A percentile compares a stretch with the other conserved stretches of the same genome.
Conservation (phyloP, 805 yeast genomes). For the Ascoidea rubescens region DNA sequence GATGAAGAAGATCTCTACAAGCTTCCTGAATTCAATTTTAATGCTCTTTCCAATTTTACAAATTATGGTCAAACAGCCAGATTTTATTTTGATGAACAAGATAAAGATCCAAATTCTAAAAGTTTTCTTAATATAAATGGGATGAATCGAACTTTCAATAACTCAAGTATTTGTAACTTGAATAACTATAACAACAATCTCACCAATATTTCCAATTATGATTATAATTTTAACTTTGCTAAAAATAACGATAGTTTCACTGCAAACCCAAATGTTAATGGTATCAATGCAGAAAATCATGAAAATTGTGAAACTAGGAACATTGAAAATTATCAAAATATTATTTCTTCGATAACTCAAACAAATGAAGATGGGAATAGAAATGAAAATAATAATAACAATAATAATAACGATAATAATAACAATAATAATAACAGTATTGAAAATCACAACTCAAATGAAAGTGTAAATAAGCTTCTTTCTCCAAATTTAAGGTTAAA, state of each 20-base stretch:
- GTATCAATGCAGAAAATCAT: constrained; percentile 22
- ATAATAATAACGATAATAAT: constrained; percentile 2
- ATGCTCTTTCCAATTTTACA: not conserved
- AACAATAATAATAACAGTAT: constrained; percentile 4
- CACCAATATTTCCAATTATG: not conserved
- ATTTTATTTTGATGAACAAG: constrained; percentile 7
- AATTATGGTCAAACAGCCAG: constrained; percentile 6
- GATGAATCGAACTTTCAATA: not conserved
- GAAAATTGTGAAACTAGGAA: constrained; percentile 27
- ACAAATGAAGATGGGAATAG: not conserved
- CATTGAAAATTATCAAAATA: constrained; percentile 7
- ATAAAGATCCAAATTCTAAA: not conserved
- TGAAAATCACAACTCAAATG: constrained; percentile 4
- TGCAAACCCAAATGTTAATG: constrained; percentile 12
- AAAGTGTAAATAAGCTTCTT: not conserved
- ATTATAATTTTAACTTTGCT: not conserved
- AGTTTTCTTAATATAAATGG: not conserved
- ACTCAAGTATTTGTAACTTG: not conserved
- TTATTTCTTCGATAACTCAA: not conserved
- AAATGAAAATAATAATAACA: constrained; percentile 6
- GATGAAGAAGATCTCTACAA: constrained; percentile 17
- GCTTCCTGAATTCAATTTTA: not conserved
- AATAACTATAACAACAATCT: too few relatives aligned
- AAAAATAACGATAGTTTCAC: not conserved
- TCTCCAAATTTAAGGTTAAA: not conserved